Conservation (phyloP, 345 rosid genomes). For the Kernera saxatilis region DNA sequence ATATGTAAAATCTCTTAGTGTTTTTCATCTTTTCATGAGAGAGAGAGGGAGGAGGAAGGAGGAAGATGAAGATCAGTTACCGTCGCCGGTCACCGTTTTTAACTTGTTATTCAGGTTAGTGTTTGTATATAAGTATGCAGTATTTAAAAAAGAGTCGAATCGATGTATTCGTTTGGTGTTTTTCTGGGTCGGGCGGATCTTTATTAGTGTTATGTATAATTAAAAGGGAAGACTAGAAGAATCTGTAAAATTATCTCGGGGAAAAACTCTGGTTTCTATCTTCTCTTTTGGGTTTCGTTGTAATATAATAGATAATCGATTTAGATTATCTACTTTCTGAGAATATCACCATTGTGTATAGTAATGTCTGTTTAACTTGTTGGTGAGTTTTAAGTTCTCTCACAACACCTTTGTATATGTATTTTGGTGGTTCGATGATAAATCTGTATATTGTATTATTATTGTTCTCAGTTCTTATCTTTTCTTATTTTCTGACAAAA, state of each 20-base stretch:
- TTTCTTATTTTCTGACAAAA: not conserved
- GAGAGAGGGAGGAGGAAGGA: constrained; percentile 5
- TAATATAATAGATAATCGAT: constrained; percentile 19
- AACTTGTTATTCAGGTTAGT: constrained; percentile 23
- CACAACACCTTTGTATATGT: not conserved
- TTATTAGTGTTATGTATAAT: constrained; percentile 3
- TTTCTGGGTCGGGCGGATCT: constrained; percentile 30
- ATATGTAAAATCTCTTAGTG: not conserved
- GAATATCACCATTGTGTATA: not conserved
- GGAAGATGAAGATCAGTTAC: constrained; percentile 25
- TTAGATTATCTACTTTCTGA: not conserved
- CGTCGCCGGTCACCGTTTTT: constrained; percentile 15
- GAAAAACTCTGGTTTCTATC: constrained; percentile 7
- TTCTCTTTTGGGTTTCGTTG: constrained; percentile 9
- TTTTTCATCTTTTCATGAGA: constrained; percentile 1
- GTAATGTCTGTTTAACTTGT: not conserved
- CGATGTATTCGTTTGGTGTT: constrained; percentile 21
- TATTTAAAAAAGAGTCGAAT: constrained; percentile 11
- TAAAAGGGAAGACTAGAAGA: constrained; percentile 12
- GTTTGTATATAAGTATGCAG: constrained; percentile 24
- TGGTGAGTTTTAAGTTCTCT: not conserved
- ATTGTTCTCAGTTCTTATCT: not conserved
- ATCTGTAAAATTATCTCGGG: constrained; percentile 14
- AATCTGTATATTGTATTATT: not conserved
- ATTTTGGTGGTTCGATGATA: not conserved